Evolutionary conservation across 2,329 filamentous ascomycete genomes (phyloP), one percentile per base, ranked within the genome.

Genomic region (Phialophora tarda): DNA sequence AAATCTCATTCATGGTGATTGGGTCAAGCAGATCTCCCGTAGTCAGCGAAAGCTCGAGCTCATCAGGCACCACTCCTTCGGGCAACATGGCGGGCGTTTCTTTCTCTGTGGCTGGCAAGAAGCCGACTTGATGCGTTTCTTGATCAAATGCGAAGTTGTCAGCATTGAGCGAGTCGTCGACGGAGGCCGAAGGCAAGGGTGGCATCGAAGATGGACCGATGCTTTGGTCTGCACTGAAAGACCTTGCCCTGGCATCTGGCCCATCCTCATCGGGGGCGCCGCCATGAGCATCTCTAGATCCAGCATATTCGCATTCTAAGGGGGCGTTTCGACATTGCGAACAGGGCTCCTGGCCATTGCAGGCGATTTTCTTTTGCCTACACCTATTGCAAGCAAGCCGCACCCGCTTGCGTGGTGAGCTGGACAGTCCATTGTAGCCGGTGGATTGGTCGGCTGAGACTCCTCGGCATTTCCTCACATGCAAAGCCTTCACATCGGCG

Each of bases 321-420:
- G 38, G 12, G n/a, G 48, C 48, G 4, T 61, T 54, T 44, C 53
- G 60, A 53, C 65, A 67, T 38, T 62, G 59, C 11, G 41, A 51
- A 57, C 72, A 74, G n/a, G 72, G 71, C 47, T 71, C 68, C 38
- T 67, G 64, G 7, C 71, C 72, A 50, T 72, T 68, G 56, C 72
- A 74, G 41, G 71, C 70, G 59, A 73, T 69, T 61, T 74, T 74
- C 48, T 69, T 69, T 53, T 66, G 67, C 21, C 71, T 69, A 58
- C 72, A 74, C 51, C 68, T 60, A 47, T 72, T 66, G 53, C 72
- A 74, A 11, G 72, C 72, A 14, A 69, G 70, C 57, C 71, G 72
- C 11, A 71, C 71, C 4, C 72, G 61, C 28, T 61, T 65, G 17
- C 72, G 44, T 66, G 28, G 34, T 30, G 47, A 53, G 30, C 58